Conservation (phyloP, 805 yeast genomes). For the Wickerhamomyces strasburgensis region DNA sequence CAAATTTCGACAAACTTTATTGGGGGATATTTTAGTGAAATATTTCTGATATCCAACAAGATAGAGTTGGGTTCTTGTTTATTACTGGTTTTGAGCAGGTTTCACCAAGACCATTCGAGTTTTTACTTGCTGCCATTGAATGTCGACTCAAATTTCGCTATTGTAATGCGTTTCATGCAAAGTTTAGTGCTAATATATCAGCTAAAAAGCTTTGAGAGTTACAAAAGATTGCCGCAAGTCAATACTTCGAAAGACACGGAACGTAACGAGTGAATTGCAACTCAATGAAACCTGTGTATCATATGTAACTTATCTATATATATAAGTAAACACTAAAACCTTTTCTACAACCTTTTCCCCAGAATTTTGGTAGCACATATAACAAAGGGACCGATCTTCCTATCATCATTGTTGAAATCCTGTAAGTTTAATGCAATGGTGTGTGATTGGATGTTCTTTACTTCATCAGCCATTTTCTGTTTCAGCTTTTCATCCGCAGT, state of each 20-base stretch:
- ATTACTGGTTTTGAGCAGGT: background rate
- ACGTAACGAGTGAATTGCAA: slow-evolving; percentile 1
- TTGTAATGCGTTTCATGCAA: background rate
- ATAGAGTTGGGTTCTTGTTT: background rate
- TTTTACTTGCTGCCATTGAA: background rate
- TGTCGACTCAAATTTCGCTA: background rate
- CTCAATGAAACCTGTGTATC: background rate
- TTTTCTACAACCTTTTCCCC: slow-evolving; percentile 45
- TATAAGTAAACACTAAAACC: background rate
- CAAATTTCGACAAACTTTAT: slow-evolving; percentile 25
- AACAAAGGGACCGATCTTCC: slow-evolving; percentile 59
- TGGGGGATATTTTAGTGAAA: slow-evolving; percentile 5
- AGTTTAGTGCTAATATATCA: background rate
- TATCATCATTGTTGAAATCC: slow-evolving; percentile 60
- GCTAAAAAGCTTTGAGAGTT: background rate
- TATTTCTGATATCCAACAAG: background rate
- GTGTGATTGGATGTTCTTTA: slow-evolving; percentile 51
- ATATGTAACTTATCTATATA: background rate
- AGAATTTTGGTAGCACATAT: slow-evolving; percentile 60
- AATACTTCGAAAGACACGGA: background rate
- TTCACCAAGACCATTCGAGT: background rate
- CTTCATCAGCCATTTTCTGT: slow-evolving; percentile 52
- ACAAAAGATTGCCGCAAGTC: background rate
- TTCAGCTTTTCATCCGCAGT: slow-evolving; percentile 64
- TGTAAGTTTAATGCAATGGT: slow-evolving; percentile 48